Evolutionary conservation across 352 stramenopile genomes (phyloP).

Genomic region (Aphanomyces astaci): DNA sequence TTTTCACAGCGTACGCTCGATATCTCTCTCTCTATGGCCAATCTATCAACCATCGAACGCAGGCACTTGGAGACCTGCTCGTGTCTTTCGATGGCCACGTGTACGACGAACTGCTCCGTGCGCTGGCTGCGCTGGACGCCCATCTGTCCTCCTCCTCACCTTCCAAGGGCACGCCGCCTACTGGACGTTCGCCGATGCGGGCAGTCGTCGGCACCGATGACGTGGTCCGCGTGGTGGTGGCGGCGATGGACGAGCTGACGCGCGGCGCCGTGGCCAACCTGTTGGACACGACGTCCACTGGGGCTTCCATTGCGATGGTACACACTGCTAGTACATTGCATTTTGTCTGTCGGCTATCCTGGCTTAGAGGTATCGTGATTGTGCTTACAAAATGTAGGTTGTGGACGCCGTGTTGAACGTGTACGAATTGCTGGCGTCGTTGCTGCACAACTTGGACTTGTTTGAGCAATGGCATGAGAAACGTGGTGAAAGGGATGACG

Average conservation of each 20-base stretch:
- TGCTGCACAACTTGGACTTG: constrained; percentile 86
- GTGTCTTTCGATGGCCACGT: constrained; percentile 53
- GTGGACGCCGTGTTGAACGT: constrained; percentile 50
- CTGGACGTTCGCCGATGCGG: too few relatives aligned
- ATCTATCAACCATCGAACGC: background rate
- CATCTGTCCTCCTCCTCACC: constrained; percentile 27
- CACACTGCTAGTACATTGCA: too few relatives aligned
- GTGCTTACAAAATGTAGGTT: too few relatives aligned
- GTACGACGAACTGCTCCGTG: constrained; percentile 78
- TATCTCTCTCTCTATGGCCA: background rate
- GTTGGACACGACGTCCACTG: background rate
- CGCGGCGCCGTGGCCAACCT: background rate
- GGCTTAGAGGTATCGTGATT: too few relatives aligned
- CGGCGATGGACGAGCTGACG: background rate
- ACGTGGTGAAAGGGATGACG: constrained; percentile 61
- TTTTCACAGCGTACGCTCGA: constrained; percentile 1
- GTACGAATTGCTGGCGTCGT: constrained; percentile 63
- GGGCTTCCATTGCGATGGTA: constrained; percentile 1
- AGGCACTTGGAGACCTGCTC: constrained; percentile 69
- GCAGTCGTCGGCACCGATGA: too few relatives aligned
- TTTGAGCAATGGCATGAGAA: constrained; percentile 85
- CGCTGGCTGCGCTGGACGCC: constrained; percentile 69
- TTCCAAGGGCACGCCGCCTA: too few relatives aligned
- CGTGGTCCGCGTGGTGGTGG: background rate
- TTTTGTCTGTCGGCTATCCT: too few relatives aligned